These are phyloP conservation scores for Musa itinerans DNA, from an alignment of 176 grass and related monocot genomes.

Conservation along the genomic window DNA sequence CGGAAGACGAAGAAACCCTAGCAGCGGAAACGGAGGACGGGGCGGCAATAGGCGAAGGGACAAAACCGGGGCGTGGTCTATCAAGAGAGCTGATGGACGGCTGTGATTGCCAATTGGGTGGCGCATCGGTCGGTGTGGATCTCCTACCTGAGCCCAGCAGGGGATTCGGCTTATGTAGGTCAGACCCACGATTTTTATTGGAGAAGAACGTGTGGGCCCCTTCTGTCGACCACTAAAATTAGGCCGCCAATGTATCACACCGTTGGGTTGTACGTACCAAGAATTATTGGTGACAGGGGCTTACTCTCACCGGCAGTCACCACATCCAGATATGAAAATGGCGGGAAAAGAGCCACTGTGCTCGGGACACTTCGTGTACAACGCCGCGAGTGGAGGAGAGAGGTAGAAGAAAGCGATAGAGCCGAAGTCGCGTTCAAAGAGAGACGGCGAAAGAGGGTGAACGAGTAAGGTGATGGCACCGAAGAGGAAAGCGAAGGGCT, in stretches of 20 bases:
- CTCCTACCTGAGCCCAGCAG: too few relatives aligned
- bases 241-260: too few relatives aligned
- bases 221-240: too few relatives aligned
- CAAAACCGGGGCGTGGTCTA: not conserved
- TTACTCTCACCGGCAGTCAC: not conserved
- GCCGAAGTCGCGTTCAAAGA: not conserved
- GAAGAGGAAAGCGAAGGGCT: constrained; percentile 29
- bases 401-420: not conserved
- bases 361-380: not conserved
- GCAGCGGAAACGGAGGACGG: not conserved
- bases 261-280: too few relatives aligned
- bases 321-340: not conserved
- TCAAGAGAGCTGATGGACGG: not conserved
- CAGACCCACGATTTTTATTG: too few relatives aligned
- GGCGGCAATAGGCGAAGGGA: too few relatives aligned
- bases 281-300: too few relatives aligned
- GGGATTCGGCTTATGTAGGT: too few relatives aligned
- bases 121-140: too few relatives aligned
- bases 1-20: not conserved
- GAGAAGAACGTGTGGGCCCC: too few relatives aligned
- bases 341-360: not conserved
- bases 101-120: not conserved
- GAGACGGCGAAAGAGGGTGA: not conserved
- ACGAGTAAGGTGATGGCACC: constrained; percentile 18
- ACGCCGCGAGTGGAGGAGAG: not conserved